Evolutionary conservation across 768 basidiomycete genomes (phyloP), one percentile per base, ranked within the genome.

Genomic region (Termitomyces sp.): DNA sequence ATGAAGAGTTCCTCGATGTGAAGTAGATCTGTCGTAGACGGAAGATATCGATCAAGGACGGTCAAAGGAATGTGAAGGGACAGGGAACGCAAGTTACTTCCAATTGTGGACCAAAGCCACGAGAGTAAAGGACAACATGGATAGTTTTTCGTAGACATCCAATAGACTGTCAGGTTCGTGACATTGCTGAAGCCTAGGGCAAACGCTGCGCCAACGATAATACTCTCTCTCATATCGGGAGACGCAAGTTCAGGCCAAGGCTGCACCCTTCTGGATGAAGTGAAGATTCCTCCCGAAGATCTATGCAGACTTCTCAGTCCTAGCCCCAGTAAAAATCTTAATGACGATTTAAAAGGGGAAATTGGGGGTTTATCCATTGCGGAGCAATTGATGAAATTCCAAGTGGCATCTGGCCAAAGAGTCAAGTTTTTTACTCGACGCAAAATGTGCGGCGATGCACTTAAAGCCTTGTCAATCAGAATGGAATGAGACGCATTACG

Each of bases 321-420:
- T 9, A 13, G 12, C 2, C 26, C 6, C 16, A 39, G 16, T 39
- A 16, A 13, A 13, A 39, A 27, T 3, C 7, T 16, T 8, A 12
- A 39, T 37, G 12, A 16, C 5, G 8, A 37, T 40, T 40, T 26
- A 4, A 20, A 10, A 34, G 49, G 26, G 22, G 16, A 20, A 44
- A n/a, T 27, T 55, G 39, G 24, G 5, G 3, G 22, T 44, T 7
- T 9, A 13, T 27, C 34, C 13, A 45, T 40, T 39, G 61, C 55
- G 5, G 59, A 40, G 20, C 58, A 51, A 34, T 59, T 44, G 27
- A 70, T 61, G n/a, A 67, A 66, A 36, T 70, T 63, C 40, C 65
- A 57, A 14, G 69, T 59, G 1, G 68, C 69, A 27, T 59, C 49
- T 14, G 68, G 69, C 68, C 69, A 71, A n/a, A 71, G 49, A 4